Evolutionary conservation across 495 filamentous ascomycete species (phyloP).

Genomic region (Podospora pseudocomata): DNA sequence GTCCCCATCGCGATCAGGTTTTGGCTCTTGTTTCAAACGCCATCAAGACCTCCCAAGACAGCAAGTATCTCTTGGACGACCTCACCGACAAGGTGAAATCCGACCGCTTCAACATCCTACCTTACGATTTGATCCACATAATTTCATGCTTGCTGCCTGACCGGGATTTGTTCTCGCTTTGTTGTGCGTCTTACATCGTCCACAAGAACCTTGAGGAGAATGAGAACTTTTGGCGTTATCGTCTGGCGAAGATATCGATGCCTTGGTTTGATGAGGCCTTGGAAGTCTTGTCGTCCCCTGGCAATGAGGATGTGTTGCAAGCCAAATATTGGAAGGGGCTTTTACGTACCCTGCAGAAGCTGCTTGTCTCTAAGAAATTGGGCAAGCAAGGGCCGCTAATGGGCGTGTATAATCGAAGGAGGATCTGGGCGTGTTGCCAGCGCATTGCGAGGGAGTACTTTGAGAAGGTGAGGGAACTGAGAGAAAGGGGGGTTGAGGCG

Average conservation of each 20-base stretch:
- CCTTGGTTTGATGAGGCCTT: slow-evolving; percentile 5
- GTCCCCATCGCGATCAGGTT: background rate
- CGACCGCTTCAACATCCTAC: background rate
- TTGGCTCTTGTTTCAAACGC: no score
- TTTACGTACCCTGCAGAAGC: background rate
- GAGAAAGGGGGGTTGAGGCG: background rate
- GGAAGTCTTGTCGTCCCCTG: background rate
- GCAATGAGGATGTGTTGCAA: background rate
- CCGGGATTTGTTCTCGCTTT: background rate
- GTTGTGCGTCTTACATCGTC: background rate
- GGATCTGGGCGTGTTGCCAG: slow-evolving; percentile 6
- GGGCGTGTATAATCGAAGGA: slow-evolving; percentile 2
- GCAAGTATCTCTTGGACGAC: background rate
- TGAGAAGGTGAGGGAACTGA: background rate
- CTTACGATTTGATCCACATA: slow-evolving; percentile 1
- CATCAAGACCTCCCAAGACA: background rate
- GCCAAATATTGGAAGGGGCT: background rate
- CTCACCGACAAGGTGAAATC: background rate
- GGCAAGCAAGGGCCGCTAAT: background rate
- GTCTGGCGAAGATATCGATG: slow-evolving; percentile 5
- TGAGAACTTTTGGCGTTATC: slow-evolving; percentile 7
- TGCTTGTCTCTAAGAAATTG: background rate
- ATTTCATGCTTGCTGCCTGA: background rate
- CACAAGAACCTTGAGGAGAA: background rate
- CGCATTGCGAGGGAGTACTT: slow-evolving; percentile 4